These are phyloP conservation scores for Narthecium ossifragum DNA, from an alignment of 106 monocot species.

Conservation along the genomic window DNA sequence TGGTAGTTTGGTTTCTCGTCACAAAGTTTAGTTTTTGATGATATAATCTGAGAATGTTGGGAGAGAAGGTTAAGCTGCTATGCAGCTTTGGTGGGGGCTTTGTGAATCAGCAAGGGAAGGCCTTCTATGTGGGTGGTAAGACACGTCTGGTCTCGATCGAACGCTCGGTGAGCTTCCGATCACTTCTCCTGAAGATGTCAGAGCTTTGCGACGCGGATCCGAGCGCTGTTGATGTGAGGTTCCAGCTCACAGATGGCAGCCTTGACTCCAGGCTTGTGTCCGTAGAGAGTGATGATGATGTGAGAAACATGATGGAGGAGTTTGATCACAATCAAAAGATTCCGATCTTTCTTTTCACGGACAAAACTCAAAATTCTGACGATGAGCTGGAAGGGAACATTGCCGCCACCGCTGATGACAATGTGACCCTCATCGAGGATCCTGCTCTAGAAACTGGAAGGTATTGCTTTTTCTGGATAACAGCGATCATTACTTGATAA, in stretches of 20 bases:
- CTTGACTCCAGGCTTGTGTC: constrained; percentile 33
- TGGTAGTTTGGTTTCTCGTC: not conserved
- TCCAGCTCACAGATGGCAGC: constrained; percentile 34
- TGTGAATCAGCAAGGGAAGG: constrained; percentile 23
- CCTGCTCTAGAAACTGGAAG: not conserved
- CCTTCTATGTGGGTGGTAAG: constrained; percentile 37
- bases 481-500: too few species aligned
- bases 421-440: not conserved
- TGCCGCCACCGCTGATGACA: not conserved
- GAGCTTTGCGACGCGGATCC: constrained; percentile 37
- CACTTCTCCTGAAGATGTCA: constrained; percentile 42
- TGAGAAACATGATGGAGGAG: constrained; percentile 53
- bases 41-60: constrained; percentile 7
- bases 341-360: constrained; percentile 35
- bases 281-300: constrained; percentile 39
- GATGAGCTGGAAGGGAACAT: constrained; percentile 14
- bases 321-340: constrained; percentile 35
- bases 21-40: constrained; percentile 7
- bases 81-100: constrained; percentile 54
- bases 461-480: too few species aligned
- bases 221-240: constrained; percentile 24
- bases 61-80: constrained; percentile 42
- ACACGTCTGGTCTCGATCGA: constrained; percentile 43
- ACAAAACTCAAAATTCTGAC: constrained; percentile 6
- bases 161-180: constrained; percentile 35